Base-by-base conservation (phyloP, 345 rosid species). In the Brassica rapa region DNA sequence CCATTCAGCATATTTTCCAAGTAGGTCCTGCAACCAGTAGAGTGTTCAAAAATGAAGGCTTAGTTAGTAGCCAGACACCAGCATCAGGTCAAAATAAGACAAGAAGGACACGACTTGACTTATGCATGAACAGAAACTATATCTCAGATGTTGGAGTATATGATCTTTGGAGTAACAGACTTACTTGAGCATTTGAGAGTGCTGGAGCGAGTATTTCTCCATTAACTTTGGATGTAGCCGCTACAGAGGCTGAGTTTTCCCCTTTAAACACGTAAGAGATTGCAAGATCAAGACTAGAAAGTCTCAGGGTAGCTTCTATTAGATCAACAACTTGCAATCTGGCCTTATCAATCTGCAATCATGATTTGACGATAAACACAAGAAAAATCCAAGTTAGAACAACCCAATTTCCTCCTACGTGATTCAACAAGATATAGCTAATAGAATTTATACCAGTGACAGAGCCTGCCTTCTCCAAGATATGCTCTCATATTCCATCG, bases 401-500 rank as follows among this genome's bases (percentile, higher is more conserved):
- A 56, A 1, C n/a, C 60, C 16, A 73, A 55, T 70, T 66, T 75
- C 66, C 77, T 68, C 77, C 79, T 6, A 10, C 8, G 14, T 37
- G 43, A 56, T 61, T 79, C 74, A 35, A 72, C 66, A 57, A 66
- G 39, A 68, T 53, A 32, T 64, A 24, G 67, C 51, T 67, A 70
- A 39, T 23, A 68, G 70, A 75, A 76, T 77, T 14, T 68, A 35
- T 92, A 95, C 99, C 97, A 86, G 70, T 2, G 85, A 86, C 8
- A 89, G 82, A 67, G 86, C 84, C 78, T 76, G 85, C 81, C 87
- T 87, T 81, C 93, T 87, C 97, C 97, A 88, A 64, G 88, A 77
- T 74, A 93, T 77, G 86, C 98, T 88, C 80, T 95, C 97, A 71
- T 80, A 87, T 87, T 88, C 98, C 89, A 91, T 87, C 88, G 82